Base-by-base conservation (phyloP, 1,284 basidiomycete genomes). In the Puccinia triticina region DNA sequence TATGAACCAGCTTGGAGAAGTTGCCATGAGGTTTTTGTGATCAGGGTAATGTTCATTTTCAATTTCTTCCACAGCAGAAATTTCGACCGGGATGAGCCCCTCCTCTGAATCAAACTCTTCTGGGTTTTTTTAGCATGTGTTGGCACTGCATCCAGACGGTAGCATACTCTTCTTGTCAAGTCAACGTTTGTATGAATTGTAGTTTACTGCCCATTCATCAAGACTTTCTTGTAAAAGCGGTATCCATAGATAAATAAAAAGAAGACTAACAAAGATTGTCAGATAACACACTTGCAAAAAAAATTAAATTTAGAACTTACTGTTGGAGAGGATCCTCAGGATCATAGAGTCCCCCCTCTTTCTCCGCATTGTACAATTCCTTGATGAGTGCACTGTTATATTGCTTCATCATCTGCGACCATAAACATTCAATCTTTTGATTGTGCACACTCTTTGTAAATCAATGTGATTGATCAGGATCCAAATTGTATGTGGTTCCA, bases 391-490 rank as follows among this genome's bases (percentile, higher is more conserved):
- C 29, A 18, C n/a, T 57, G 29, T 57, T 75, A 29, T 37, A 55
- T 34, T 75, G 0, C 12, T 34, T 55, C 72, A 55, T 75, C 72
- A 75, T 18, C 37, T 75, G 55, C 18, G 18, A 53, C 53, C 73
- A 59, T 3, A 76, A 10, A 23, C 26, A 46, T 55, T 61, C 74
- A 46, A 77, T 77, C 61, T 46, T 61, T 34, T 76, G 74, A 18
- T 64, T 61, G 40, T 77, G 75, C 23, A 21, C 34, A 1, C 2
- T 46, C 57, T 57, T 76, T 26, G 74, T 76, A 37, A 76, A 76
- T n/a, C 12, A n/a, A 23, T 75, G 50, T 21, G 32, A 57, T 37
- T 34, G 5, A 11, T 37, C 29, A 2, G 73, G 34, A 37, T 76
- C 18, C 14, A 7, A 37, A 23, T 34, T 11, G 1, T 76, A 0